These are phyloP conservation scores for Beta corolliflora DNA, from an alignment of 179 eudicot genomes.

Conservation along the genomic window DNA sequence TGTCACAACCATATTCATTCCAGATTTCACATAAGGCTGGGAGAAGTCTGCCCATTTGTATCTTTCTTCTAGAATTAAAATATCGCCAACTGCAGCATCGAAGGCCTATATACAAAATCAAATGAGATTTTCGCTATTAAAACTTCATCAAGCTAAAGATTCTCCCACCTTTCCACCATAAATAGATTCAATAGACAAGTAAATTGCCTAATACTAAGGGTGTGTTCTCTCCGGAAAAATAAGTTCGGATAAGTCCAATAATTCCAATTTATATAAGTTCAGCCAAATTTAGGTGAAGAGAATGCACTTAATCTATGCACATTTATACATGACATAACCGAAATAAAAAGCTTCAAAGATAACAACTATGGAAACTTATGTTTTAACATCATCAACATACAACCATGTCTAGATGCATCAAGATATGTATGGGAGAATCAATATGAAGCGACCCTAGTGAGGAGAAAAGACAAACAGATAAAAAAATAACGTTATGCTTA, in stretches of 20 bases:
- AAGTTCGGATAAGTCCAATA: no score
- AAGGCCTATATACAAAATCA: conserved; percentile 17
- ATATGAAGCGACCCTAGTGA: no score
- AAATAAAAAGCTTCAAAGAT: no score
- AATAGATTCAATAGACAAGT: not conserved
- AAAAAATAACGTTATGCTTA: not conserved
- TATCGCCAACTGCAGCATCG: conserved; percentile 46
- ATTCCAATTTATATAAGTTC: no score
- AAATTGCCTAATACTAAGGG: not conserved
- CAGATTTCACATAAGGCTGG: conserved; percentile 46
- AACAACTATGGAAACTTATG: no score
- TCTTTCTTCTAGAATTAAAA: conserved; percentile 36
- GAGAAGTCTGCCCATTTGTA: conserved; percentile 44
- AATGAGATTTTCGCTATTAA: not conserved
- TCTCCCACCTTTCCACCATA: not conserved
- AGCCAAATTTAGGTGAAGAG: not conserved
- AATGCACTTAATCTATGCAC: no score
- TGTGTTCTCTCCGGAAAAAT: no score
- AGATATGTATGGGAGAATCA: no score
- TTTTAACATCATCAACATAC: no score
- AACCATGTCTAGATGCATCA: no score
- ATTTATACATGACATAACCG: no score
- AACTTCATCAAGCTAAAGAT: not conserved
- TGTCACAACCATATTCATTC: conserved; percentile 41
- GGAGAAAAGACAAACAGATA: not conserved